These are phyloP conservation scores for Boletellus sp. DNA, from an alignment of 1,284 basidiomycete species.

Conservation along the genomic window DNA sequence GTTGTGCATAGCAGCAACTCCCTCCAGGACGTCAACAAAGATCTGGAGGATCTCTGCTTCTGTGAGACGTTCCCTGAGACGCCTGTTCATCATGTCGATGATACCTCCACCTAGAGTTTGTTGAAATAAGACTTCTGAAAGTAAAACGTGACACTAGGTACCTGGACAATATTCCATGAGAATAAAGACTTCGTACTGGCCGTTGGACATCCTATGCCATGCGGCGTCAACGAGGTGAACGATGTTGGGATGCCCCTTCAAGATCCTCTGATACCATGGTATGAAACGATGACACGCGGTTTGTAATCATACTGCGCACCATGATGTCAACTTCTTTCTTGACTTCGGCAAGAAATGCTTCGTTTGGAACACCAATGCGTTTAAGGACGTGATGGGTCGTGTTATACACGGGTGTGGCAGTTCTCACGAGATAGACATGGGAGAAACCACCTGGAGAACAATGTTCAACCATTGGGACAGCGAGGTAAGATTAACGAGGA, in stretches of 20 bases:
- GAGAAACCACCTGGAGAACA: slow-evolving; percentile 85
- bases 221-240: slow-evolving; percentile 94
- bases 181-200: slow-evolving; percentile 94
- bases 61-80: slow-evolving; percentile 88
- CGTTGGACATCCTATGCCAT: slow-evolving; percentile 78
- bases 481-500: slow-evolving; percentile 27
- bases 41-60: slow-evolving; percentile 97
- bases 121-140: slow-evolving; percentile 7
- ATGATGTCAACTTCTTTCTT: slow-evolving; percentile 98
- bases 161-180: slow-evolving; percentile 95
- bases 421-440: slow-evolving; percentile 94
- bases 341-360: slow-evolving; percentile 88
- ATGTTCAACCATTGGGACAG: slow-evolving; percentile 7
- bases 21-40: slow-evolving; percentile 93
- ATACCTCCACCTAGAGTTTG: slow-evolving; percentile 80
- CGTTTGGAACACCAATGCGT: slow-evolving; percentile 90
- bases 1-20: slow-evolving; percentile 95
- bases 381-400: slow-evolving; percentile 97
- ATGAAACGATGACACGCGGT: slow-evolving; percentile 20
- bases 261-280: slow-evolving; percentile 56
- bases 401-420: slow-evolving; percentile 80
- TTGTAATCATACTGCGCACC: slow-evolving; percentile 52
- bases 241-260: slow-evolving; percentile 89
- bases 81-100: slow-evolving; percentile 98
- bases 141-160: slow-evolving; percentile 26